Evolutionary conservation across 2,329 filamentous ascomycete species (phyloP), one percentile per base, ranked within the genome.

Genomic region (Zasmidium cellare): DNA sequence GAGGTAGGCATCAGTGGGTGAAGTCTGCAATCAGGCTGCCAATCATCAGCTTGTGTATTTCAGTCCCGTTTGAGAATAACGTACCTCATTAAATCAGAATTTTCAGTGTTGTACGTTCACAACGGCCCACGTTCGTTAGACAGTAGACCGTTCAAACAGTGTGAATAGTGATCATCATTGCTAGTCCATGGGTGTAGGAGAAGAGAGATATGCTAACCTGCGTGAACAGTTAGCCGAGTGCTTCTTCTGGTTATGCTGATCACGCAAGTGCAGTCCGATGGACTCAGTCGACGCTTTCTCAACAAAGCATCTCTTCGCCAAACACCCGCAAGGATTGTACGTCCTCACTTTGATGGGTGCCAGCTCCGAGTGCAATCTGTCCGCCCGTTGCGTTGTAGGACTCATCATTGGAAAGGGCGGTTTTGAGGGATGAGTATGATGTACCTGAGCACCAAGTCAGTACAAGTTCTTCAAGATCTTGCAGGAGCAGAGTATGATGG

Each of bases 91-190:
- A 58, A 61, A 86, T 87, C 84, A 87, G 84, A 86, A 84, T 87
- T 85, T 84, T 84, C 77, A 80, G 79, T 84, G 80, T 81, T 71
- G 76, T 80, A 58, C 59, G 82, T 83, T 86, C 84, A 86, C 81
- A 67, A 75, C 80, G 68, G 72, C 75, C 57, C 67, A 68, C 71
- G 70, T 70, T 77, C 76, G 75, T 79, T 79, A 80, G 75, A 74
- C 71, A 72, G 75, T 73, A 74, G 72, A 75, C 75, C 75, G 79
- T 77, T 87, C 84, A 85, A 85, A 86, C 84, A 87, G 84, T 87
- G 84, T 87, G 84, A 87, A 87, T 87, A 86, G 79, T 64, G 77
- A 82, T 87, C 84, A 87, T 87, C 84, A 86, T 86, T 66, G 72
- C 75, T 67, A 62, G 72, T 23, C 22, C n/a, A 47, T 14, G 49